phyloP scores from a whole-genome alignment of 108 stramenopile species.

The Stephanodiscus minutulus region DNA sequence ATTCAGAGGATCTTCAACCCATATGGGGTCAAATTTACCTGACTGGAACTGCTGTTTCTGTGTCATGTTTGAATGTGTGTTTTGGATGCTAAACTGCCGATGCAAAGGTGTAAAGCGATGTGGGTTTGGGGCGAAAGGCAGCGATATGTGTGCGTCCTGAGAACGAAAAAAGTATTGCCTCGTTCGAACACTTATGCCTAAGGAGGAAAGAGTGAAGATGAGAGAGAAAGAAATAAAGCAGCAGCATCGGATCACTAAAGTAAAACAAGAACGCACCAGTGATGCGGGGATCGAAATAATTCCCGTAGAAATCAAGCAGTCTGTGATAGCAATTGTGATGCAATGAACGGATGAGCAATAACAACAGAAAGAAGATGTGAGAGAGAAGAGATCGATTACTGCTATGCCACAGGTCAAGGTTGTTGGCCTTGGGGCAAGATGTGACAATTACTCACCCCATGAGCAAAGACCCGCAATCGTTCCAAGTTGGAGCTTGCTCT shows the following conservation, averaged over 20 bases:
- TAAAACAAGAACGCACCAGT: conserved; percentile 45
- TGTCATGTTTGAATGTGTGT: conserved; percentile 14
- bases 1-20: conserved; percentile 92
- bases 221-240: background rate
- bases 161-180: conserved; percentile 78
- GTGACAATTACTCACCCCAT: conserved; percentile 58
- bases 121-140: conserved; percentile 52
- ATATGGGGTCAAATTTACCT: conserved; percentile 87
- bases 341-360: background rate
- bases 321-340: background rate
- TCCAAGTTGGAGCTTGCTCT: conserved; percentile 73
- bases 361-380: background rate
- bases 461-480: conserved; percentile 88
- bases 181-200: conserved; percentile 67
- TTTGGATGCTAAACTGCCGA: conserved; percentile 38
- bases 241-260: background rate
- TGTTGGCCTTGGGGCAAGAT: background rate
- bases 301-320: conserved; percentile 93
- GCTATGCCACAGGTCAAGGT: background rate
- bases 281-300: conserved; percentile 87
- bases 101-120: conserved; percentile 36
- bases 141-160: conserved; percentile 34
- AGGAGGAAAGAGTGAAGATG: background rate
- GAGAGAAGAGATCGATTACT: background rate
- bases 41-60: conserved; percentile 31